phyloP scores from a whole-genome alignment of 345 rosid genomes.

The Toxicodendron radicans region DNA sequence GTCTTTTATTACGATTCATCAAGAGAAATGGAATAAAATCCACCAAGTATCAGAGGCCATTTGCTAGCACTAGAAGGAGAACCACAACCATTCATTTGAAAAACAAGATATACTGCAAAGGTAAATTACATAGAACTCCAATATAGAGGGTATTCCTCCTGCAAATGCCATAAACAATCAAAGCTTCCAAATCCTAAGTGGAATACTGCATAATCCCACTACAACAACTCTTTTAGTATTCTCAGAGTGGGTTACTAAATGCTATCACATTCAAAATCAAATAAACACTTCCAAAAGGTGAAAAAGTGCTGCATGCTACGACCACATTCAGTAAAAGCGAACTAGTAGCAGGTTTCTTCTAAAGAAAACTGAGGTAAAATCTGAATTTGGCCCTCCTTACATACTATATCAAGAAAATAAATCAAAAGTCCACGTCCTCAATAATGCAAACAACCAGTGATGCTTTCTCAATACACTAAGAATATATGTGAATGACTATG shows the following conservation, averaged over 20 bases:
- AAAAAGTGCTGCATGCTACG: background rate
- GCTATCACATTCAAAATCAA: background rate
- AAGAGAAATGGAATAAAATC: background rate
- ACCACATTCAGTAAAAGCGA: too few species aligned
- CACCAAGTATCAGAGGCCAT: background rate
- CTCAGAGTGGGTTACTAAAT: background rate
- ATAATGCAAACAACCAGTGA: too few species aligned
- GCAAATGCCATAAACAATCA: background rate
- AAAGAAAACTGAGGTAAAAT: background rate
- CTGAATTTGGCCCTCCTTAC: background rate
- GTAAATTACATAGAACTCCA: background rate
- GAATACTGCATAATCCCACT: background rate
- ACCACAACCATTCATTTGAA: background rate
- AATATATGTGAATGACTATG: background rate
- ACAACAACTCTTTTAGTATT: too few species aligned
- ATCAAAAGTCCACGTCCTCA: background rate
- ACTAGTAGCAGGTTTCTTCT: too few species aligned
- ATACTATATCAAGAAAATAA: background rate
- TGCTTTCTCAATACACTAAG: background rate
- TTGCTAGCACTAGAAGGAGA: background rate
- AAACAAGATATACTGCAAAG: background rate
- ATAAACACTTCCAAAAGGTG: background rate
- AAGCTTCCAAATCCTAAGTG: background rate
- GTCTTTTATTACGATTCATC: background rate
- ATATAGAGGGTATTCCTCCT: too few species aligned